phyloP scores from a whole-genome alignment of 1,139 yeast genomes.

The Suzukiozyma palmioleophila region DNA sequence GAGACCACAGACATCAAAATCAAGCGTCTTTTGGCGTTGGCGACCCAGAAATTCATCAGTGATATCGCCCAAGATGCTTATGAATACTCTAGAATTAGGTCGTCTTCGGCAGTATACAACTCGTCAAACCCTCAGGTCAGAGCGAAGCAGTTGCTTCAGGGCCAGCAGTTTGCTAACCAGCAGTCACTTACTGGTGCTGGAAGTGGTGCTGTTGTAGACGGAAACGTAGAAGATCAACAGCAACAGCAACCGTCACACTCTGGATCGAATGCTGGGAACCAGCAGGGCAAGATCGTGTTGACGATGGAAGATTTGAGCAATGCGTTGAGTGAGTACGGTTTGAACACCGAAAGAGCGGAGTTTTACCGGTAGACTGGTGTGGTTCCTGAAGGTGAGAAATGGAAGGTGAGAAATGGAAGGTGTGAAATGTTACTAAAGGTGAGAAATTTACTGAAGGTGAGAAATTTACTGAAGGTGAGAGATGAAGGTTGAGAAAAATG shows the following conservation, averaged over 20 bases:
- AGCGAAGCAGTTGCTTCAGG: conserved; percentile 72
- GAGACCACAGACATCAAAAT: conserved; percentile 76
- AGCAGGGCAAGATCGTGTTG: conserved; percentile 71
- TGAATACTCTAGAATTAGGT: conserved; percentile 88
- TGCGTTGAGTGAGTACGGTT: conserved; percentile 88
- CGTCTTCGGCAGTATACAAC: conserved; percentile 75
- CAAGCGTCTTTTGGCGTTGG: conserved; percentile 82
- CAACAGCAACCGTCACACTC: conserved; percentile 31
- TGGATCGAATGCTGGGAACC: conserved; percentile 48
- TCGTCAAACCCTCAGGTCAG: conserved; percentile 84
- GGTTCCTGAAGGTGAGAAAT: neutral
- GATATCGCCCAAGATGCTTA: conserved; percentile 97
- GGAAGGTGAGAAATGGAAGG: too few species aligned
- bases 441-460: too few species aligned
- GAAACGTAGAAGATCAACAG: conserved; percentile 19
- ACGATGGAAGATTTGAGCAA: conserved; percentile 88
- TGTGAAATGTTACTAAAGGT: too few species aligned
- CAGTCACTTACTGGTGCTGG: conserved; percentile 38
- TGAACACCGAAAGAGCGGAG: conserved; percentile 87
- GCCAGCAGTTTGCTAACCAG: conserved; percentile 54
- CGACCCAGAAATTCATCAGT: conserved; percentile 91
- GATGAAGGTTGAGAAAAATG: neutral
- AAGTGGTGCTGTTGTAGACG: conserved; percentile 37
- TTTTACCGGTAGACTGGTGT: conserved; percentile 47
- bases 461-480: too few species aligned